These are phyloP conservation scores for Trichophyton rubrum DNA, from an alignment of 2,329 filamentous ascomycete genomes.

Conservation along the genomic window DNA sequence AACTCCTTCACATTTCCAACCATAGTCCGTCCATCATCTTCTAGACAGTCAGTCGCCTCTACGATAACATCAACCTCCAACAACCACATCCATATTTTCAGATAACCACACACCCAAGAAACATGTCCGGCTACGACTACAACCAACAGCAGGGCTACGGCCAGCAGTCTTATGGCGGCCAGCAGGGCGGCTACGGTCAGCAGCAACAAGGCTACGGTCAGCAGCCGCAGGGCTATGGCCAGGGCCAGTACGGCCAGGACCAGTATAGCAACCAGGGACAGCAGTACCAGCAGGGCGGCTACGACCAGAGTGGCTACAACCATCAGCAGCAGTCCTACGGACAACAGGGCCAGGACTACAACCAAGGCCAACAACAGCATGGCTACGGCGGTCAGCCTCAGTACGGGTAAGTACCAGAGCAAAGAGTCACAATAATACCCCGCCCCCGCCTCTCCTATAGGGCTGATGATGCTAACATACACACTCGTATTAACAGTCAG, in stretches of 20 bases:
- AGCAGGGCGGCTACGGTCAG: conserved; percentile 16
- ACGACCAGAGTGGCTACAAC: conserved; percentile 18
- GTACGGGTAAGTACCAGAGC: conserved; percentile 6
- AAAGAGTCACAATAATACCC: background rate
- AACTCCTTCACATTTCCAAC: background rate
- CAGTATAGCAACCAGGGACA: conserved; percentile 20
- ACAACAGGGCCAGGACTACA: conserved; percentile 11
- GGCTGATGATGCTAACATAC: background rate
- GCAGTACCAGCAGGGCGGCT: conserved; percentile 11
- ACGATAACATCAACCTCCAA: background rate
- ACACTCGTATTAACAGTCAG: conserved; percentile 8
- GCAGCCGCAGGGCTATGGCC: conserved; percentile 11
- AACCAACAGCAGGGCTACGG: conserved; percentile 20
- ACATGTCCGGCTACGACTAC: conserved; percentile 16
- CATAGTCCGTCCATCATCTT: background rate
- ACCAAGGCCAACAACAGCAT: conserved; percentile 6
- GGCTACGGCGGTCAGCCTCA: conserved; percentile 6
- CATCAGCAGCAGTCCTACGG: conserved; percentile 11
- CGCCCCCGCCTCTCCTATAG: background rate
- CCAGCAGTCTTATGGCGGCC: conserved; percentile 12
- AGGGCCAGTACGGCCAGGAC: conserved; percentile 17
- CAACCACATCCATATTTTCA: background rate
- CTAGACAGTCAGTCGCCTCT: background rate
- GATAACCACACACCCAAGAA: background rate
- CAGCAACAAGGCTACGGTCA: conserved; percentile 15